These are phyloP conservation scores for Beauveria sp. DNA, from an alignment of 2,329 filamentous ascomycete species.

Conservation along the genomic window DNA sequence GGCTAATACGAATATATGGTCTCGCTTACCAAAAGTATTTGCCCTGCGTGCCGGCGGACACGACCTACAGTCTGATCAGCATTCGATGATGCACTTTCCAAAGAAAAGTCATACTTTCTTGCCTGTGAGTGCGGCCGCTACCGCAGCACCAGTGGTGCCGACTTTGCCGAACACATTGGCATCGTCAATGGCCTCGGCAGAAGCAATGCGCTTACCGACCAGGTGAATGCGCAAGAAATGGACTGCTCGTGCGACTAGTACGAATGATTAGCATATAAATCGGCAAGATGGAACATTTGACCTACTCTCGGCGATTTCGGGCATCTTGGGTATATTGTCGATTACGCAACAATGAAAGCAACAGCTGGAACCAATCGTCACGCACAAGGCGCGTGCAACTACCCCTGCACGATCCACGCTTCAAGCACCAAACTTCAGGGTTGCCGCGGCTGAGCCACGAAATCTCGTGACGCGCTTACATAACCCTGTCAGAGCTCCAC, in stretches of 20 bases:
- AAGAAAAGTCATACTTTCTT: conserved; percentile 44
- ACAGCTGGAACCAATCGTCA: background rate
- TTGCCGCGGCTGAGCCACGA: conserved; percentile 23
- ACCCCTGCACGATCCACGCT: background rate
- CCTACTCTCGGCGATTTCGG: conserved; percentile 55
- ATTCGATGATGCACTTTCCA: background rate
- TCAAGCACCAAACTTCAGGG: background rate
- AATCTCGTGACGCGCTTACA: conserved; percentile 24
- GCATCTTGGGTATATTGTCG: conserved; percentile 35
- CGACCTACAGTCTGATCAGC: conserved; percentile 30
- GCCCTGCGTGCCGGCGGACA: conserved; percentile 72
- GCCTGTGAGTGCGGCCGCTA: conserved; percentile 65
- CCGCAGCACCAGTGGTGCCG: conserved; percentile 68
- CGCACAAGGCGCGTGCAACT: background rate
- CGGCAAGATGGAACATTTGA: background rate
- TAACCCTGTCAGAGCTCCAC: conserved; percentile 12
- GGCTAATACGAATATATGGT: background rate
- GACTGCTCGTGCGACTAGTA: conserved; percentile 73
- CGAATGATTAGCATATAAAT: conserved; percentile 3
- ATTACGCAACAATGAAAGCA: background rate
- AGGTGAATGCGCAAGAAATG: conserved; percentile 77
- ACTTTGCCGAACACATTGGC: conserved; percentile 84
- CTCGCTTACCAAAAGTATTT: conserved; percentile 81
- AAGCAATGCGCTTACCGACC: conserved; percentile 72
- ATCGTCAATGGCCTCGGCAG: conserved; percentile 69